Base-by-base conservation (phyloP, 2,329 filamentous ascomycete genomes). In the Trichoderma brevicompactum region DNA sequence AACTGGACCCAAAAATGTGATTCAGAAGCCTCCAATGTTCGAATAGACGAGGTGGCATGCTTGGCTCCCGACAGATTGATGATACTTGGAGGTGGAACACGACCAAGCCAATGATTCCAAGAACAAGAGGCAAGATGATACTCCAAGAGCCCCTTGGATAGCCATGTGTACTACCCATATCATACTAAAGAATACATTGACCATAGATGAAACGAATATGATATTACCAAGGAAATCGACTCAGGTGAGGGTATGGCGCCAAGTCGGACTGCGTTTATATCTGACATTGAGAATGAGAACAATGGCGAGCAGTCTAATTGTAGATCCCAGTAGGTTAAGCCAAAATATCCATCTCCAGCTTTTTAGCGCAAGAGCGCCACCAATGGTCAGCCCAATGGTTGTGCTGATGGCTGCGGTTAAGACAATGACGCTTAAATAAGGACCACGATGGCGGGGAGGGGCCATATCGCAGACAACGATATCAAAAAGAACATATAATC, bases 311-410 rank as follows among this genome's bases (percentile, higher is more conserved):
- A 54, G 19, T 6, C 38, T 48, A 19, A 63, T 34, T 0, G 15
- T 77, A 48, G 77, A 73, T 49, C 80, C 71, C 23, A 79, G 80
- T 3, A 81, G 69, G 65, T 80, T 80, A 17, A 82, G 69, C 61
- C 78, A 82, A 61, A 85, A 85, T 12, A 79, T 74, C 78, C 79
- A 82, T 48, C 79, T 73, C 80, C 80, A 83, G 2, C 74, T 73
- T 1, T 71, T 70, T 58, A 73, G 60, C 2, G 70, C 71, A 36
- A 74, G 66, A 15, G 68, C 49, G 10, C 74, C 74, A 0, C 74
- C 76, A 8, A 79, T 55, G 5, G 79, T 72, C 0, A 77, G 75
- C 0, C 74, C 79, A 12, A 77, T 65, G 0, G 72, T 72, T 12
- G 73, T 75, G 0, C 79, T 79, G n/a, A 81, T 65, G 2, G 73